Base-by-base conservation (phyloP, 805 yeast genomes). In the Ogataea pignaliae region DNA sequence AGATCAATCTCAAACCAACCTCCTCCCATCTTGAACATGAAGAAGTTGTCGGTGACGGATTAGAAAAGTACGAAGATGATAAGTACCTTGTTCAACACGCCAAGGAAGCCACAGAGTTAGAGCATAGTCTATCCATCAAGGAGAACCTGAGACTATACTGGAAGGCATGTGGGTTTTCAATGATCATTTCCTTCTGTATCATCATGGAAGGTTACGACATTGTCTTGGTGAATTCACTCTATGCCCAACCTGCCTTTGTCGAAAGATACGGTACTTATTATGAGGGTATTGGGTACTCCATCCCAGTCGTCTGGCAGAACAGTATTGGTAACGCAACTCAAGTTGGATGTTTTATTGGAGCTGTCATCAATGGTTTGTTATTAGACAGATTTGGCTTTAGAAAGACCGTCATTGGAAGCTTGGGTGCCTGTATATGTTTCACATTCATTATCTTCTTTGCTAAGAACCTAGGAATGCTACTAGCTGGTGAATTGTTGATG, bases 271-370 rank as follows among this genome's bases (percentile, higher is more conserved):
- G 55, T 51, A 60, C 58, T 6, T 52, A 52, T 15, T 60, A 56
- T 30, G 54, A 43, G 2, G 40, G 39, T n/a, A 56, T 50, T 13
- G 46, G 51, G 29, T 68, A 62, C 47, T 65, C 65, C 39, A 51
- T 74, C 17, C 61, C 69, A 18, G 68, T 71, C 14, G 55, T 60
- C 12, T 72, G 76, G 78, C 78, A 73, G 51, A 66, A 70, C 17
- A 73, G 66, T 14, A 57, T 72, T 36, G 46, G 59, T 18, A 64
- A 66, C 45, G 57, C 52, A 29, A 53, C 63, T 5, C 42, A 39
- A n/a, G 43, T 39, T 34, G 49, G 60, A 28, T 61, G 50, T 18
- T 40, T 51, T 51, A 45, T 72, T 37, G 78, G 76, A 34, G 64
- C 71, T 41, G 61, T 64, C 43, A 40, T 63, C 39, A 69, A 71